Evolutionary conservation across 192 early-diverging fungal species (phyloP).

Genomic region (Entomortierella beljakovae): DNA sequence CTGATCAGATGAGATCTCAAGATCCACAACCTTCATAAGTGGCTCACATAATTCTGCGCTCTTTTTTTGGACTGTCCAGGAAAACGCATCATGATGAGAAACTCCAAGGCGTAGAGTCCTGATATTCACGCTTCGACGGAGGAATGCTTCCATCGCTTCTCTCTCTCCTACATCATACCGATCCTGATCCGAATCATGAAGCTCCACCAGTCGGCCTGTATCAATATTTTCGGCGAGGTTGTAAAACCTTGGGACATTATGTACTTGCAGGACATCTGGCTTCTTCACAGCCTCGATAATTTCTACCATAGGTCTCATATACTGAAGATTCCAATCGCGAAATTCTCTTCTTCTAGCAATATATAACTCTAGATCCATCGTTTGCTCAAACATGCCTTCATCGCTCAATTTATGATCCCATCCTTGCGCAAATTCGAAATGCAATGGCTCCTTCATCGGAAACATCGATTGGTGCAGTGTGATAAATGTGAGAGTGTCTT

Average conservation of each 20-base stretch:
- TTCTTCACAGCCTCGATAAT: background rate
- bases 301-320: background rate
- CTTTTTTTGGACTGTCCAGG: constrained; percentile 5
- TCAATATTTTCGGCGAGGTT: background rate
- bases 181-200: background rate
- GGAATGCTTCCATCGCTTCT: constrained; percentile 11
- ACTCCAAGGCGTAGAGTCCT: background rate
- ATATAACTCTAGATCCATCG: no score
- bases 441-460: no score
- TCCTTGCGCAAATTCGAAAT: no score
- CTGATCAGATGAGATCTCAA: background rate
- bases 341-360: background rate
- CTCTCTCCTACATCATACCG: constrained; percentile 8
- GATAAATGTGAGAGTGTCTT: no score
- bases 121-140: constrained; percentile 3
- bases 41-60: background rate
- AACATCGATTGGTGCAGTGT: no score
- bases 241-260: background rate
- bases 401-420: no score
- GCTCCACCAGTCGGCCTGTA: background rate
- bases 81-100: background rate
- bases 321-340: background rate
- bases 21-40: background rate
- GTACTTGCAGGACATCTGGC: background rate
- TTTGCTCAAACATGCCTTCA: no score